Evolutionary conservation across 495 filamentous ascomycete genomes (phyloP).

Genomic region (Astrothelium macrocarpum): DNA sequence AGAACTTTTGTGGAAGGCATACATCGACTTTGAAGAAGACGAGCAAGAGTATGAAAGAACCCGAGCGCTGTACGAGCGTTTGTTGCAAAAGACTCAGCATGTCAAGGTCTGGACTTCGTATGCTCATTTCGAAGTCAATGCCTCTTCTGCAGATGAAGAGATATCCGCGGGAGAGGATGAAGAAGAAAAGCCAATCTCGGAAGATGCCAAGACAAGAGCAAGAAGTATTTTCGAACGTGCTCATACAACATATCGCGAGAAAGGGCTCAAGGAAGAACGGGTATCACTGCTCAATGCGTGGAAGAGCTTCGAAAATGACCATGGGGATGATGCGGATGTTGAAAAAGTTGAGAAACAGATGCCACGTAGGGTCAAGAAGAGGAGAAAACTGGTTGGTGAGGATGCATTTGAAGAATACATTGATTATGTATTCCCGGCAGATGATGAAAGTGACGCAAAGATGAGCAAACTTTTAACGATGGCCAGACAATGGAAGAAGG

Average conservation of each 20-base stretch:
- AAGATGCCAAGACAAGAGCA: constrained; percentile 71
- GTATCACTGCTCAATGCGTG: constrained; percentile 84
- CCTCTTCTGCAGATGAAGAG: constrained; percentile 59
- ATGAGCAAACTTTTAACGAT: constrained; percentile 72
- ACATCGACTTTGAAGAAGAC: constrained; percentile 96
- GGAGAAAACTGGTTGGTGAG: constrained; percentile 76
- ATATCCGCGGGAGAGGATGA: constrained; percentile 47
- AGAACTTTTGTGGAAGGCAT: constrained; percentile 91
- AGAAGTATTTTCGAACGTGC: constrained; percentile 79
- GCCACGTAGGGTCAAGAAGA: constrained; percentile 88
- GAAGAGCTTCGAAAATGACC: constrained; percentile 79
- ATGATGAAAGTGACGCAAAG: constrained; percentile 79
- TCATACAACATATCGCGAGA: constrained; percentile 81
- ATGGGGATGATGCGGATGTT: constrained; percentile 67
- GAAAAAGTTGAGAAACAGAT: constrained; percentile 85
- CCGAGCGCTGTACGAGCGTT: constrained; percentile 76
- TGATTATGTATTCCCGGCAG: constrained; percentile 95
- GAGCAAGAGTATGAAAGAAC: constrained; percentile 79
- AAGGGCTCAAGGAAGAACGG: constrained; percentile 86
- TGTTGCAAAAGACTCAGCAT: constrained; percentile 87
- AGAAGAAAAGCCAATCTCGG: constrained; percentile 64
- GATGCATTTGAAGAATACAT: constrained; percentile 95
- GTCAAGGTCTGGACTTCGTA: constrained; percentile 99
- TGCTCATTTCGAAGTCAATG: constrained; percentile 91
- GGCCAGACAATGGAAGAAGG: constrained; percentile 85